Conservation (phyloP, 2,329 filamentous ascomycete genomes). For the Aspergillus neotritici region DNA sequence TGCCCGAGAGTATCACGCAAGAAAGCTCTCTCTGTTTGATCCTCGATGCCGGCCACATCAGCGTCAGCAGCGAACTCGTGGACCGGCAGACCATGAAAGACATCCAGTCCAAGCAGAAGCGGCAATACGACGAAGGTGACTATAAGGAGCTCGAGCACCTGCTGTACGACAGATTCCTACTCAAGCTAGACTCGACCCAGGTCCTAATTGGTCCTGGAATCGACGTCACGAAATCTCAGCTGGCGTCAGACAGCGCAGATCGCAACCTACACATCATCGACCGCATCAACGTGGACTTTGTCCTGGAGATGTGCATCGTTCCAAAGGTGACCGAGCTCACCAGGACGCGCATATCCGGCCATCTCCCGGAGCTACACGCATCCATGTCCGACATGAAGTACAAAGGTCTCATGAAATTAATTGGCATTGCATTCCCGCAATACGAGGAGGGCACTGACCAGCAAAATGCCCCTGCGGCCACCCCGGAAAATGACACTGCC, state of each 20-base stretch:
- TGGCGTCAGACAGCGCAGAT: constrained; percentile 61
- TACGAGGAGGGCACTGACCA: constrained; percentile 53
- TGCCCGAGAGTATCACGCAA: constrained; percentile 85
- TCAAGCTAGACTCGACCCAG: constrained; percentile 92
- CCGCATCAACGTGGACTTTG: constrained; percentile 94
- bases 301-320: constrained; percentile 93
- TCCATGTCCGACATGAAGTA: constrained; percentile 93
- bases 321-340: constrained; percentile 91
- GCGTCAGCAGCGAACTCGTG: constrained; percentile 87
- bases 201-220: constrained; percentile 92
- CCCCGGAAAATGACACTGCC: constrained; percentile 24
- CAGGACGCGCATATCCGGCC: constrained; percentile 83
- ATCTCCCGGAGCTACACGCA: constrained; percentile 85
- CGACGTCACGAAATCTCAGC: constrained; percentile 77
- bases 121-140: constrained; percentile 82
- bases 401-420: constrained; percentile 91
- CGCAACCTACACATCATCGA: constrained; percentile 86
- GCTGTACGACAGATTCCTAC: constrained; percentile 95
- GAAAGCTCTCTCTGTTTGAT: constrained; percentile 82
- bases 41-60: constrained; percentile 91
- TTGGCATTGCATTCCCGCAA: constrained; percentile 89
- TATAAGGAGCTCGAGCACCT: constrained; percentile 79
- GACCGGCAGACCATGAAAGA: constrained; percentile 86
- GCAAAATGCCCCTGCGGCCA: constrained; percentile 28
- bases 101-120: constrained; percentile 83